Conservation (phyloP, 768 basidiomycete species). For the Candolleomyces eurysporus region DNA sequence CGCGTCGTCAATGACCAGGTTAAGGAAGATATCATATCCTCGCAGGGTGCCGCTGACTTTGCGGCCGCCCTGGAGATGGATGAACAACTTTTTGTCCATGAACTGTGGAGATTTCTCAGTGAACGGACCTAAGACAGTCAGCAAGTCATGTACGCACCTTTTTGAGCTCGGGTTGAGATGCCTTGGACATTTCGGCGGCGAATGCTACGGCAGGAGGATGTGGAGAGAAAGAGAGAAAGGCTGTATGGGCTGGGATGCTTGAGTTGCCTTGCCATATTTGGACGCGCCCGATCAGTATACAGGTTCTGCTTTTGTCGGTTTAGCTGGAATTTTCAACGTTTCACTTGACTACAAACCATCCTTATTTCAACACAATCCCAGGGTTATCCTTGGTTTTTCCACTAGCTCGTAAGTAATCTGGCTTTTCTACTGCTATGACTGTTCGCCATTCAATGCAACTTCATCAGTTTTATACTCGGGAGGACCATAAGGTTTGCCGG, state of each 20-base stretch:
- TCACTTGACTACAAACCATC: neutral
- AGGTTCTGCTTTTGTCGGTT: too few species aligned
- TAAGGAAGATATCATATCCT: conserved; percentile 98
- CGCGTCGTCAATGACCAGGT: conserved; percentile 95
- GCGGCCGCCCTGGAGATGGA: conserved; percentile 91
- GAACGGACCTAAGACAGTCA: conserved; percentile 2
- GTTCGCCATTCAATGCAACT: neutral
- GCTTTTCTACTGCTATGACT: neutral
- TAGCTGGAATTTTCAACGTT: neutral
- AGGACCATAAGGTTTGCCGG: conserved; percentile 1
- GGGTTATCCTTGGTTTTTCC: neutral
- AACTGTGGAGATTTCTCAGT: conserved; percentile 51
- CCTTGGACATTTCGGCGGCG: conserved; percentile 72
- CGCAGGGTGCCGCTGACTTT: conserved; percentile 94
- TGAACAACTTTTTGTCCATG: conserved; percentile 97
- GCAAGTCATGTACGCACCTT: conserved; percentile 58
- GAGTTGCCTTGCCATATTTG: conserved; percentile 17
- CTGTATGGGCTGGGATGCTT: neutral
- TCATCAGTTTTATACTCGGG: neutral
- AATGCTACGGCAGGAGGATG: neutral
- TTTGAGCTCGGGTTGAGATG: conserved; percentile 96
- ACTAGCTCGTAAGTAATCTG: neutral
- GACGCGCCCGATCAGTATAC: conserved; percentile 7
- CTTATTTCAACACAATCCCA: neutral
- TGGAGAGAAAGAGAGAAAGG: neutral